These are phyloP conservation scores for Narthecium ossifragum DNA, from an alignment of 106 monocot genomes.

Conservation along the genomic window DNA sequence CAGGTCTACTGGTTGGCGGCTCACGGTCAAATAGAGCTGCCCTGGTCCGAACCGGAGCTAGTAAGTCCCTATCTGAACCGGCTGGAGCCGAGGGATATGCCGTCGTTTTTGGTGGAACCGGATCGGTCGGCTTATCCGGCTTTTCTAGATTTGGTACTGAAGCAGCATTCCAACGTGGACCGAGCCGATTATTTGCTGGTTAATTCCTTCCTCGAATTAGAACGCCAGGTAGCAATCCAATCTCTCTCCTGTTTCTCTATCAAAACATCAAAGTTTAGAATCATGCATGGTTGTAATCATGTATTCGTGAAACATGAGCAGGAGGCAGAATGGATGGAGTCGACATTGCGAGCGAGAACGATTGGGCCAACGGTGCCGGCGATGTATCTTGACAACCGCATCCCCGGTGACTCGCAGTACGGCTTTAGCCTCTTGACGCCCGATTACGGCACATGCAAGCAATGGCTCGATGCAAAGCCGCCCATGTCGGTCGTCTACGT, in stretches of 20 bases:
- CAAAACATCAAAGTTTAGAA: too few relatives aligned
- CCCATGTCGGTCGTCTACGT: conserved; percentile 39
- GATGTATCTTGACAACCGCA: conserved; percentile 16
- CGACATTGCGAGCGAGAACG: conserved; percentile 18
- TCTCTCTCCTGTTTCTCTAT: too few relatives aligned
- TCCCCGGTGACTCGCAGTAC: conserved; percentile 21
- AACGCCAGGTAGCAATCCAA: conserved; percentile 17
- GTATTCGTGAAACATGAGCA: too few relatives aligned
- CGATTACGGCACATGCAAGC: conserved; percentile 4
- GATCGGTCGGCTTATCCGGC: conserved; percentile 16
- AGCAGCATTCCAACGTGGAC: conserved; percentile 36
- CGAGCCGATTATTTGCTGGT: conserved; percentile 34
- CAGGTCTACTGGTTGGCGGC: conserved; percentile 28
- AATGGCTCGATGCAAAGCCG: conserved; percentile 28
- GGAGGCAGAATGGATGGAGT: conserved; percentile 33
- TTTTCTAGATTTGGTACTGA: conserved; percentile 19
- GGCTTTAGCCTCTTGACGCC: conserved; percentile 24
- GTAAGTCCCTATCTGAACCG: conserved; percentile 29
- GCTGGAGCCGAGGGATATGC: conserved; percentile 29
- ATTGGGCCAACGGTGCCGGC: too few relatives aligned
- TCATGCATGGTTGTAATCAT: too few relatives aligned
- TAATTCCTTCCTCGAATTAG: conserved; percentile 50
- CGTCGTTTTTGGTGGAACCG: conserved; percentile 21
- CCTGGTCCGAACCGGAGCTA: conserved; percentile 5
- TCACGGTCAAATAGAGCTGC: conserved; percentile 13